Evolutionary conservation across 2,329 filamentous ascomycete genomes (phyloP), one percentile per base, ranked within the genome.

Genomic region (Nigrospora oryzae): DNA sequence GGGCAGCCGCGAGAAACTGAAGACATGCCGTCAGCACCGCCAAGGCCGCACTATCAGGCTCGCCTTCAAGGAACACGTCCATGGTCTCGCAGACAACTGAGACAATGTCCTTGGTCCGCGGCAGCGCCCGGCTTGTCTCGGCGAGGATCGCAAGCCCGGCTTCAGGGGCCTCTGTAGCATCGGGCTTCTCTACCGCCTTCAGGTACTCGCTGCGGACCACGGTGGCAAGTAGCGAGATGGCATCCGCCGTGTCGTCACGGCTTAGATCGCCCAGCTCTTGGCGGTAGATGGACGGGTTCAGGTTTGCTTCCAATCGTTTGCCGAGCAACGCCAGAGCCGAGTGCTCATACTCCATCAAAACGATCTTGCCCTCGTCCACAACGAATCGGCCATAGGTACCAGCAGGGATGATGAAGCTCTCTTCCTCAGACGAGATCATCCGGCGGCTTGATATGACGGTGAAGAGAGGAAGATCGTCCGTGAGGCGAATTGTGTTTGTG

Each of bases 1-100:
- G 64, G 15, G 94, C 68, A 3, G 84, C 80, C 53, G 85, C 77
- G 34, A 95, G 69, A 56, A 97, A 96, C 43, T 89, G 83, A 17
- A 90, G 66, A 59, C 89, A 95, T 19, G 86, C 80, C 11, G 71
- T 69, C 45, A 83, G 62, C 40, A 90, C 75, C 2, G 83, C 73
- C 28, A 94, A 72, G 33, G 81, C 77, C 36, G 83, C 66, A 11
- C 80, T 77, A 36, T 82, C 80, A n/a, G 77, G 61, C 15, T 79
- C 75, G 37, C 79, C 77, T 36, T 84, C 78, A 50, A 81, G 71
- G 44, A 76, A 73, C 46, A 74, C 74, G 53, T 97, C 93, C 53
- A 97, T 83, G 1, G 91, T 87, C 49, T 94, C 85, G 53, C 89
- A 86, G 28, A 97, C 70, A 36, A 96, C 78, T 11, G 79, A 81